Evolutionary conservation across 345 rosid genomes (phyloP).

Genomic region (Populus davidiana): DNA sequence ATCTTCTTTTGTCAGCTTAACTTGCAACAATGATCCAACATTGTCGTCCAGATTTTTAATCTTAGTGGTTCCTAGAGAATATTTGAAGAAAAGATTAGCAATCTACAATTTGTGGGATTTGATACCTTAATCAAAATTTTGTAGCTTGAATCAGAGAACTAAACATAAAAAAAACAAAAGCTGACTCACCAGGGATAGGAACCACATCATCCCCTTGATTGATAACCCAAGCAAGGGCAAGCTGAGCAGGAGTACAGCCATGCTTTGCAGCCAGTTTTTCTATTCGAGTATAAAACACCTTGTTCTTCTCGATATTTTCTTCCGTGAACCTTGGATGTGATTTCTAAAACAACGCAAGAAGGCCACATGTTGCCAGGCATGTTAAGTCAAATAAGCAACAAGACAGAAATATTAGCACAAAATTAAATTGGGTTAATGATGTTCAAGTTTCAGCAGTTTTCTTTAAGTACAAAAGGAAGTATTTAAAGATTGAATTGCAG

Average conservation of each 20-base stretch:
- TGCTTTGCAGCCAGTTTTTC: conserved; percentile 26
- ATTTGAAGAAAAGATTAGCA: background rate
- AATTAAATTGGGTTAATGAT: background rate
- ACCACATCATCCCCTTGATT: conserved; percentile 32
- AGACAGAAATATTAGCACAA: background rate
- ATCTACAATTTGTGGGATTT: background rate
- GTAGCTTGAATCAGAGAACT: background rate
- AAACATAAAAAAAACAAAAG: background rate
- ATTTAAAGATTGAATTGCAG: background rate
- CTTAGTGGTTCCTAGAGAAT: conserved; percentile 31
- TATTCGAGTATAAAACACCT: conserved; percentile 12
- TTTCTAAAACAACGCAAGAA: background rate
- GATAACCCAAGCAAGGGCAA: conserved; percentile 40
- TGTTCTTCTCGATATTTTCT: conserved; percentile 31
- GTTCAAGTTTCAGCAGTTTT: background rate
- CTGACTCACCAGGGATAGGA: conserved; percentile 43
- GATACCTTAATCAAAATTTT: background rate
- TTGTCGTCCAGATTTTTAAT: conserved; percentile 26
- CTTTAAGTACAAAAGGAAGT: background rate
- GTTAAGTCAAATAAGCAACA: background rate
- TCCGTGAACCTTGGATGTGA: conserved; percentile 5
- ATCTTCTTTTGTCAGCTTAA: conserved; percentile 31
- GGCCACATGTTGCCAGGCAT: background rate
- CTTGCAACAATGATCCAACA: conserved; percentile 23
- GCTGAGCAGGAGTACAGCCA: conserved; percentile 32